phyloP scores from a whole-genome alignment of 257 asterid species.

The Jaltomata sinuosa region DNA sequence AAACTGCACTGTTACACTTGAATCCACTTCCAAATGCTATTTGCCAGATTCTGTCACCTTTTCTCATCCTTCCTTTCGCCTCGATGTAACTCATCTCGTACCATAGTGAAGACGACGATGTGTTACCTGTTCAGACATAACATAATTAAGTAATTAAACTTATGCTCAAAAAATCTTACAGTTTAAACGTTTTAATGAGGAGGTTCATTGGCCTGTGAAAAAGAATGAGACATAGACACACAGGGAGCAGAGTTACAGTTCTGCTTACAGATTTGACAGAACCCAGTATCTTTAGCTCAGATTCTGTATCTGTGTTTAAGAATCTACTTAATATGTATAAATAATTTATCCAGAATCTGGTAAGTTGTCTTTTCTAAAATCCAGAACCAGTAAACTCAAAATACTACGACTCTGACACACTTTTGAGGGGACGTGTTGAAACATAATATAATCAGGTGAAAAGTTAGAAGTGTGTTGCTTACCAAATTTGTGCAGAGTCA shows the following conservation, averaged over 20 bases:
- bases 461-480: neutral
- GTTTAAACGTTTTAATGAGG: too few relatives aligned
- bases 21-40: conserved; percentile 85
- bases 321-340: too few relatives aligned
- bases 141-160: neutral
- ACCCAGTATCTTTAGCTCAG: neutral
- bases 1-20: conserved; percentile 79
- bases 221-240: neutral
- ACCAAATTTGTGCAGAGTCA: conserved; percentile 79
- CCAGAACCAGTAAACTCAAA: neutral
- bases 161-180: neutral
- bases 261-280: neutral
- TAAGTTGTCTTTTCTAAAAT: neutral
- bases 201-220: neutral
- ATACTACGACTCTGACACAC: neutral
- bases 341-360: too few relatives aligned
- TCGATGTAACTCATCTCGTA: conserved; percentile 67
- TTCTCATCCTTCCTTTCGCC: conserved; percentile 72
- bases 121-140: conserved; percentile 15
- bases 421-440: neutral
- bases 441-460: neutral
- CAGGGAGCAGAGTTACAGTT: neutral
- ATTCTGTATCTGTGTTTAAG: neutral
- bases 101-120: conserved; percentile 83
- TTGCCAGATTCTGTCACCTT: conserved; percentile 75